Evolutionary conservation across 169 alveolate genomes (phyloP).

Genomic region (Plasmodium knowlesi): DNA sequence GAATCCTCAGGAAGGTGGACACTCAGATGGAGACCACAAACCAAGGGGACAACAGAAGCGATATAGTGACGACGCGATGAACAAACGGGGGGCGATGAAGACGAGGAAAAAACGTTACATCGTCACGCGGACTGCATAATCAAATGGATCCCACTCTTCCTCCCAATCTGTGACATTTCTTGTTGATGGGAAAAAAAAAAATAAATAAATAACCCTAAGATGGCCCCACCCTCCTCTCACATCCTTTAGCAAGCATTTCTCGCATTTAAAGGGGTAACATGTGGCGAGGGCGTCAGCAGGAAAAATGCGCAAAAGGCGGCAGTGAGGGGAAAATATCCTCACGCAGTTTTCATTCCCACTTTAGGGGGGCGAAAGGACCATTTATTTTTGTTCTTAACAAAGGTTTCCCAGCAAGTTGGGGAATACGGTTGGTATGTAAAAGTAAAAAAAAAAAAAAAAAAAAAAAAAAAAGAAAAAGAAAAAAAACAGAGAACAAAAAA

Average conservation of each 20-base stretch:
- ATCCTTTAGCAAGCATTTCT: not conserved
- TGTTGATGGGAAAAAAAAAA: not conserved
- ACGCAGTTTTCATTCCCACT: not conserved
- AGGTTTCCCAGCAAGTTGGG: not conserved
- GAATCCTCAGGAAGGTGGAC: not conserved
- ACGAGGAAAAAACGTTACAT: not conserved
- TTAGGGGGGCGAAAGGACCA: not conserved
- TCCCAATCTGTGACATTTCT: not conserved
- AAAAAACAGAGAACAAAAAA: not conserved
- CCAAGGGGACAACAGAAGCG: not conserved
- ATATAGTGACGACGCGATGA: not conserved
- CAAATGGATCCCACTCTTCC: not conserved
- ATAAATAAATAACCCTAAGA: not conserved
- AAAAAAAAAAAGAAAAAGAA: not conserved
- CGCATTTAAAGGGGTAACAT: not conserved
- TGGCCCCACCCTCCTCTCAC: not conserved
- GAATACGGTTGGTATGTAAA: not conserved
- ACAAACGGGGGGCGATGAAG: not conserved
- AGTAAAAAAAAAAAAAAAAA: not conserved
- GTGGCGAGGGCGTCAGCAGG: not conserved
- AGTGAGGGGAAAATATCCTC: not conserved
- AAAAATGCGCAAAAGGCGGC: not conserved
- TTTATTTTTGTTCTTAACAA: not conserved
- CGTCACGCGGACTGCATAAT: not conserved
- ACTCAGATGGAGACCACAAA: not conserved